Base-by-base conservation (phyloP, 768 basidiomycete genomes). In the Trametes cinnabarina region DNA sequence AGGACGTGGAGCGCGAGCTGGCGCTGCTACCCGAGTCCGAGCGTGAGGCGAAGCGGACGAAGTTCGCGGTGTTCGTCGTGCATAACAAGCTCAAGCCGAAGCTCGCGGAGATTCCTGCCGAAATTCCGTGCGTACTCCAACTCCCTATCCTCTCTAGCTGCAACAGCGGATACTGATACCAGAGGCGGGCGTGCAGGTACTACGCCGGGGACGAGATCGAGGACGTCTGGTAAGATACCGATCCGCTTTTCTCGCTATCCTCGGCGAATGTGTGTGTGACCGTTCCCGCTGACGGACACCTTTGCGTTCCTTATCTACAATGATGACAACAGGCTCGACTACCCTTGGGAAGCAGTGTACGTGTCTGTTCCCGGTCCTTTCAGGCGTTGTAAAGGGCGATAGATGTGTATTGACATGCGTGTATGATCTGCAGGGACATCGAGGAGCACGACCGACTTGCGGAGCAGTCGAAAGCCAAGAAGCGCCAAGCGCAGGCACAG, bases 61-160 rank as follows among this genome's bases (percentile, higher is more conserved):
- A 89, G 70, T 93, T 99, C 59, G 95, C 84, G 1, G 78, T 98
- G 62, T 99, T 98, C 68, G 96, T 98, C 46, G 92, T 95, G 23
- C 91, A 94, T 74, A 92, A 94, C 78, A 98, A 98, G 76, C 77
- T 85, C 60, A 98, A 98, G 75, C 76, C 79, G 30, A 99, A 99
- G 76, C 69, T 86, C 34, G 94, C 85, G 25, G 73, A 83, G 43
- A 74, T 99, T 35, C 90, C 94, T 3, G 64, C 77, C 2, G 82
- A 83, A 57, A 77, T 79, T 25, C 82, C 79, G 89, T 92, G 68
- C 69, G 84, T 73, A 23, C 50, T 23, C 47, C 59, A n/a, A 32
- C 10, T 30, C 17, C 11, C 32, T 64, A 51, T 59, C 51, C 61
- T 57, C 54, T 47, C 28, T 10, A 11, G 6, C 10, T 34, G 7